Evolutionary conservation across 768 basidiomycete genomes (phyloP).

Genomic region (Suillus variegatus): DNA sequence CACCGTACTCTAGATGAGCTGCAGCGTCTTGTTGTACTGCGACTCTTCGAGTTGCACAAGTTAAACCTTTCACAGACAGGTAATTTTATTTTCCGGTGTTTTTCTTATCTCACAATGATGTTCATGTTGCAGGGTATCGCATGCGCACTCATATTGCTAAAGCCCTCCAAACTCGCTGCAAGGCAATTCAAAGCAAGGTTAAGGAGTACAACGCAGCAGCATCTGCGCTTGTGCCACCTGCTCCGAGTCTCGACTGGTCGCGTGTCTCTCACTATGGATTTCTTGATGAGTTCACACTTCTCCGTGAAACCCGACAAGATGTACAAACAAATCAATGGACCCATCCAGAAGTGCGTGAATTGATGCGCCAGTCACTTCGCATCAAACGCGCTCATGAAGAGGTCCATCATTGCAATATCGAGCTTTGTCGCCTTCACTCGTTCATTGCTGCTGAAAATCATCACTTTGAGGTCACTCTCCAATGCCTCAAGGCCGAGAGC

Average conservation of each 20-base stretch:
- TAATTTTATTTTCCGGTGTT: conserved; percentile 14
- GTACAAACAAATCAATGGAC: background rate
- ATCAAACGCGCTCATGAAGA: background rate
- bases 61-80: conserved; percentile 38
- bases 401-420: background rate
- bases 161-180: conserved; percentile 31
- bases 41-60: conserved; percentile 40
- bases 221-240: background rate
- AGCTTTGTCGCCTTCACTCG: background rate
- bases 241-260: background rate
- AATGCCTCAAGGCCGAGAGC: background rate
- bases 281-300: background rate
- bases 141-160: conserved; percentile 35
- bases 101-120: conserved; percentile 9
- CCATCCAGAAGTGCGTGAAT: background rate
- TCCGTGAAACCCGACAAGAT: background rate
- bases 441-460: background rate
- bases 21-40: conserved; percentile 35
- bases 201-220: background rate
- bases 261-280: background rate
- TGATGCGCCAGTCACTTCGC: background rate
- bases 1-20: conserved; percentile 34
- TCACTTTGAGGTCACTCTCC: background rate
- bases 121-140: conserved; percentile 32
- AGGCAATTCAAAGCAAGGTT: conserved; percentile 28